Percentiles rank a stretch among this genome's conserved stretches.
Evolutionary conservation across 768 basidiomycete genomes (phyloP).

Genomic region (Gymnopilus junonius): DNA sequence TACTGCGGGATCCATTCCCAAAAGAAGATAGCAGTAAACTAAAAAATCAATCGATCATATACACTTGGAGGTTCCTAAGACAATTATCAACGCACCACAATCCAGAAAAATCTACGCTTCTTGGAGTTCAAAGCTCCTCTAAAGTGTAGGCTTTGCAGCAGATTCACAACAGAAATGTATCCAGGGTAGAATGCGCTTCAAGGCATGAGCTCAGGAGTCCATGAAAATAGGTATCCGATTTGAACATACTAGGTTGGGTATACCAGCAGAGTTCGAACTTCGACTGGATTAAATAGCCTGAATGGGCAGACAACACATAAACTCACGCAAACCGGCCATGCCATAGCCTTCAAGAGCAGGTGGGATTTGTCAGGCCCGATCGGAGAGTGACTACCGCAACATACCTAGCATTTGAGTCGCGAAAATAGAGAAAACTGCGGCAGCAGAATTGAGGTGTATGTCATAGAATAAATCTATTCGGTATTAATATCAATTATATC

Average conservation of each 20-base stretch:
- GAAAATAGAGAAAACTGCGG: slow-evolving; percentile 61
- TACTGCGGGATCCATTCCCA: slow-evolving; percentile 58
- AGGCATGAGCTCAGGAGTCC: neutral
- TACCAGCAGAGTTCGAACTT: slow-evolving; percentile 52
- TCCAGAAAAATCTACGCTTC: slow-evolving; percentile 58
- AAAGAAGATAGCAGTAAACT: slow-evolving; percentile 44
- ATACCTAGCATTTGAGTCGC: slow-evolving; percentile 49
- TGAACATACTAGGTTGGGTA: slow-evolving; percentile 53
- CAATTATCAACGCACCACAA: slow-evolving; percentile 39
- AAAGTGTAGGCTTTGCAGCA: slow-evolving; percentile 58
- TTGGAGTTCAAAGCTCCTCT: slow-evolving; percentile 53
- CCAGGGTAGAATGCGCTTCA: slow-evolving; percentile 53
- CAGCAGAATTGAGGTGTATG: slow-evolving; percentile 48
- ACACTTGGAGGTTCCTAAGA: neutral
- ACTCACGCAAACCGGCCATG: slow-evolving; percentile 25
- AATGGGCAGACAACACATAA: too few relatives aligned
- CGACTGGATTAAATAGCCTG: neutral
- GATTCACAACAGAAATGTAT: slow-evolving; percentile 54
- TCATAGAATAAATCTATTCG: slow-evolving; percentile 54
- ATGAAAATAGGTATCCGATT: too few relatives aligned
- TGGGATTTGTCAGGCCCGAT: neutral
- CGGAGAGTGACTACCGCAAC: neutral
- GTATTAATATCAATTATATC: neutral
- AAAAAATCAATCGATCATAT: slow-evolving; percentile 28
- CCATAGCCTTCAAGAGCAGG: slow-evolving; percentile 21